Evolutionary conservation across 495 filamentous ascomycete genomes (phyloP).

Genomic region (Neurospora sp.): DNA sequence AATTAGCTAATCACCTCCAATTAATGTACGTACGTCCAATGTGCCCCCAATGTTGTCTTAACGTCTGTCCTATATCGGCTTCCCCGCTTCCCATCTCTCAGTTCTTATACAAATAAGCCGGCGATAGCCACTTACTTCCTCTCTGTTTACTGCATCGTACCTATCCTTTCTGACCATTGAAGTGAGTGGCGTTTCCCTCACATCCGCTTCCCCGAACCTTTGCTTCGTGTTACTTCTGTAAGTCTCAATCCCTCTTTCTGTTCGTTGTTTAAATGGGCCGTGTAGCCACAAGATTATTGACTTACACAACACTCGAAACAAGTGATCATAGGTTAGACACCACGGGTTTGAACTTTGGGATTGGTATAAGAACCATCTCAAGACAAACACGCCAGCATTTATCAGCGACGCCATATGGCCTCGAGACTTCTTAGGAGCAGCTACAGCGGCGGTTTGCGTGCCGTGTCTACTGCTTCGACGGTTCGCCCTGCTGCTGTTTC

Average conservation of each 20-base stretch:
- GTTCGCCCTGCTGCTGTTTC: neutral
- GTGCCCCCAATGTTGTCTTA: neutral
- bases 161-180: neutral
- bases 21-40: neutral
- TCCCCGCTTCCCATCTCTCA: neutral
- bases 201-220: neutral
- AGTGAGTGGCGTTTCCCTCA: neutral
- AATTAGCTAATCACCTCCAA: neutral
- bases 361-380: neutral
- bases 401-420: neutral
- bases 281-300: neutral
- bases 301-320: neutral
- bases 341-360: neutral
- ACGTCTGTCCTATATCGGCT: neutral
- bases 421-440: neutral
- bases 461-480: neutral
- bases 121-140: conserved; percentile 3
- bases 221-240: neutral
- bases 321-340: neutral
- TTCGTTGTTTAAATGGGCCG: neutral
- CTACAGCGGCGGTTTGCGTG: neutral
- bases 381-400: neutral
- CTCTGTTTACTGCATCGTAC: neutral
- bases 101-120: conserved; percentile 4
- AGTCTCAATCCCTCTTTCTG: neutral